Base-by-base conservation (phyloP, 345 rosid genomes). In the Lepidium africanum region DNA sequence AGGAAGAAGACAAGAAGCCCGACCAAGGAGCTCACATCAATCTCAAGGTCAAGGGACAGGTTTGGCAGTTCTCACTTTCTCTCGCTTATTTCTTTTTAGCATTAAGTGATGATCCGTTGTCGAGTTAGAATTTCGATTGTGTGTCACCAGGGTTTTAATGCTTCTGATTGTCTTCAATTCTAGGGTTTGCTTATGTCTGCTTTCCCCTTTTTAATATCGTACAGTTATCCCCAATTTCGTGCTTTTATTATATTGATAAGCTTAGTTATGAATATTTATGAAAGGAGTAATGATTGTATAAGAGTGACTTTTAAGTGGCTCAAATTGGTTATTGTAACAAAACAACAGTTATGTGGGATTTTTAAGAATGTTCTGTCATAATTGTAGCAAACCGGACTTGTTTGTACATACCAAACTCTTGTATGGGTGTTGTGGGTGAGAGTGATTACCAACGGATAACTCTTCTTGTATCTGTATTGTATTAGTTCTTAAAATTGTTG, bases 21-120 rank as follows among this genome's bases (percentile, higher is more conserved):
- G 92, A 85, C 56, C 85, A 84, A 65, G 70, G 87, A 17, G 92
- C 81, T 45, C 96, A 88, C 74, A 88, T 91, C 80, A 88, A 88
- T 41, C 97, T 91, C 73, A 91, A 91, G 63, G 97, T 91, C 70
- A 88, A 91, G 75, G 91, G 96, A 52, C 96, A 91, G 97, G 97
- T 91, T 54, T 35, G 11, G 16, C 57, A 13, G 5, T 13, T 23
- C 33, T 19, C 69, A 10, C 42, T 27, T 9, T 59, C 17, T 45
- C 17, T 43, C 40, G 0, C 30, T 14, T 25, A 21, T 15, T 3
- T 30, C 0, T 13, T 3, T 14, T 10, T 38, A 12, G 11, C 15
- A 9, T 11, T 49, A 2, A 33, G 12, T 33, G 5, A 35, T 10
- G 17, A 41, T 27, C 32, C 59, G 1, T 17, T 33, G 17, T 53